Evolutionary conservation across 805 yeast genomes (phyloP), one percentile per base, ranked within the genome.

Genomic region (Alloascoidea africana): DNA sequence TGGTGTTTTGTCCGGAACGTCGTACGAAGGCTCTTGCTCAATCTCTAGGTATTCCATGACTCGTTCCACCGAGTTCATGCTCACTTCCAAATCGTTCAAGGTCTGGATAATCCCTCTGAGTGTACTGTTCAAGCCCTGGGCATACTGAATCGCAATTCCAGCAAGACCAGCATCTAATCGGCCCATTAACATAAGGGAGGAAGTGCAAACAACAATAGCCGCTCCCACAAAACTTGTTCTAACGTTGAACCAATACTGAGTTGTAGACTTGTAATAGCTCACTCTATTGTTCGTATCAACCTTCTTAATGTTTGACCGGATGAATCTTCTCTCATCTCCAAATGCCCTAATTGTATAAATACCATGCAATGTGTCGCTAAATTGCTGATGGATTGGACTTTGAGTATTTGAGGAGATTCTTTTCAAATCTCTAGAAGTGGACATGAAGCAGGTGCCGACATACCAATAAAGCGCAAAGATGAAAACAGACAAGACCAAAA

Each of bases 361-460:
- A 52, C 98, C 98, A 33, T 73, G 76, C 48, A 89, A 65, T 3
- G 96, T 85, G 59, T 89, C 98, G 14, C 94, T 76, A 53, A 91
- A 91, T 55, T 89, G 96, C 59, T 89, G 97, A 58, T 85, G 94
- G 41, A 89, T 87, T 18, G 98, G 98, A 2, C 96, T 85, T 55
- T 84, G 81, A 13, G 94, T 73, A 36, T 82, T 71, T 1, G 96
- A 81, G 47, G 89, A 97, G 50, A 66, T 73, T 51, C 98, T 71
- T 58, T 91, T 87, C 60, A 89, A 70, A 56, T 91, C 97, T 57
- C 97, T 75, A 4, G 96, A 85, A 32, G 83, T 70, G 6, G 77
- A 62, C 49, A 89, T 60, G 56, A 89, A 91, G 46, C 80, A 72
- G 17, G 63, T 50, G 33, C 95, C 97, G 48, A 89, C 78, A 17